Base-by-base conservation (phyloP, 495 filamentous ascomycete genomes). In the Penicillium ochrochloron region DNA sequence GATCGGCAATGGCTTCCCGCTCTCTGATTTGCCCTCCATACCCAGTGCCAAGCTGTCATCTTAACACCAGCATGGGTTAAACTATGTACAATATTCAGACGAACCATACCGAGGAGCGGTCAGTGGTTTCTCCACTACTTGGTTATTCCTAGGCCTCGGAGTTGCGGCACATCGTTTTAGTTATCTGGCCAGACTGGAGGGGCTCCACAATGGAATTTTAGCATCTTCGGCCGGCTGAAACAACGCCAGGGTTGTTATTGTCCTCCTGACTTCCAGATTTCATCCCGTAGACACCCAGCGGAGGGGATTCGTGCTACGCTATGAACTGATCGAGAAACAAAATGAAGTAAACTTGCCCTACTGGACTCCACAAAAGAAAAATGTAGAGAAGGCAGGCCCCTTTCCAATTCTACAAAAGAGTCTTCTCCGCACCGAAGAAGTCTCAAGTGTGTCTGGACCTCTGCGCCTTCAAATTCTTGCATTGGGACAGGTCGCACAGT, bases 21-120 rank as follows among this genome's bases (percentile, higher is more conserved):
- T 17, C 27, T 52, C 25, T 23, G 14, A 23, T 44, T 19, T 11
- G 3, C 33, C 15, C 19, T n/a, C 35, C 50, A 25, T 29, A 34
- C 31, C 31, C 37, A 19, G 33, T 19, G 15, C 31, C 34, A 59
- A 55, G 60, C 55, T 51, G 29, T 51, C 31, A 35, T 51, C n/a
- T 12, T 37, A 10, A 58, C 55, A 8, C 35, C 19, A 11, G 17
- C 14, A 23, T 12, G 10, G 35, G 17, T 14, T 15, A 39, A n/a
- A n/a, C 21, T 6, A 42, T 42, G 23, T 23, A 58, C 19, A 10
- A 58, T 6, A 33, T 37, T 27, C 19, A 34, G 41, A 56, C 37
- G 41, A 39, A 58, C 53, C n/a, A 60, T 54, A 15, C 48, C 61
- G 50, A 61, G 51, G 39, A 64, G 61, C 56, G 65, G 65, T 67